Base-by-base conservation (phyloP, 1,284 basidiomycete genomes). In the Bjerkandera adusta region DNA sequence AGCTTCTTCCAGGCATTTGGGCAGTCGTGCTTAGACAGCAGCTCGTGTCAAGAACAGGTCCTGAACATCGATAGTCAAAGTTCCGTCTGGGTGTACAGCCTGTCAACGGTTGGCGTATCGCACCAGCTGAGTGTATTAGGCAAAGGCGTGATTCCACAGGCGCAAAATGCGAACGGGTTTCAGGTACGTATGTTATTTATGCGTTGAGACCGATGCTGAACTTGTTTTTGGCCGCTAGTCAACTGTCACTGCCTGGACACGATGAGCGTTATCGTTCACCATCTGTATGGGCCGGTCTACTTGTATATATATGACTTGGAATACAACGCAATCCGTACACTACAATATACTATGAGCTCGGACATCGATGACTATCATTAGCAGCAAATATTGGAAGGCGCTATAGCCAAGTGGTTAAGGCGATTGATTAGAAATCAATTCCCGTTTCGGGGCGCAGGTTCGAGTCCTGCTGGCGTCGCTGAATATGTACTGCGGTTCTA, bases 21-120 rank as follows among this genome's bases (percentile, higher is more conserved):
- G 16, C 58, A 63, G 37, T 45, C 54, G 15, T 87, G 85, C 64
- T 49, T 81, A 40, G 51, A 56, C 24, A 63, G 64, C 2, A 62
- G 55, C 29, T 69, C 62, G 29, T 89, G 85, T 60, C 85, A 89
- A 60, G 53, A 63, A 2, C 81, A 86, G 47, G 73, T 85, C 20
- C 53, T 78, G 50, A 76, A 78, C 52, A 59, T 87, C 45, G 83
- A 85, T 58, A 66, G 68, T 1, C 58, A 60, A 1, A 84, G 83
- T 5, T 68, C 64, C 11, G 65, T 85, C 32, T 63, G 63, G 48
- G 69, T 87, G 36, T 84, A 80, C 65, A 75, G 76, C 54, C 61
- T 88, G 18, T 76, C 81, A 2, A 89, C 85, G 0, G 72, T 88
- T n/a, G 85, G 73, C 10, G 67, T 75, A 4, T 77, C 71, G 1